A percentile compares a stretch with the other conserved stretches of the same genome.
These are phyloP conservation scores for Aureobasidium subglaciale DNA, from an alignment of 2,329 filamentous ascomycete species.

Conservation along the genomic window DNA sequence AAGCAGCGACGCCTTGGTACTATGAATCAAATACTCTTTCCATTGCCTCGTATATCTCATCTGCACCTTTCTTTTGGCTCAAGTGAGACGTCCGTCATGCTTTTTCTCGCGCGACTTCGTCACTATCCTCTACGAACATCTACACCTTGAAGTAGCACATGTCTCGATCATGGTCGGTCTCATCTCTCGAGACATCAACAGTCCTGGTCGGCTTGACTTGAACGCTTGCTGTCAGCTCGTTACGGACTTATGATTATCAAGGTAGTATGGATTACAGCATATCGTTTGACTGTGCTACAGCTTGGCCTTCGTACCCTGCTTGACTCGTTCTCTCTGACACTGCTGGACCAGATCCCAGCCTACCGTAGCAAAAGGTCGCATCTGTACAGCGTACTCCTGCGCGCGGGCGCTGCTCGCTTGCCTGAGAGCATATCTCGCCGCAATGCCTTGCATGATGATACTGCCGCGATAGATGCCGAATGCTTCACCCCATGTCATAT, in stretches of 20 bases:
- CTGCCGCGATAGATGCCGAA: conserved; percentile 54
- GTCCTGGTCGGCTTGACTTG: no score
- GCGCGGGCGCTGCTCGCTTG: conserved; percentile 84
- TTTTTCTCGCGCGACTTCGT: neutral
- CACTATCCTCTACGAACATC: neutral
- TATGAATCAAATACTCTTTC: neutral
- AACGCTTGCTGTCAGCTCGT: no score
- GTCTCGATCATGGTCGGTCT: neutral
- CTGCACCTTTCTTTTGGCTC: neutral
- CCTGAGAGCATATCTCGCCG: conserved; percentile 72
- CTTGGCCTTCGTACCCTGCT: conserved; percentile 27
- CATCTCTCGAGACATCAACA: neutral
- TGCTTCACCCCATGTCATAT: conserved; percentile 57
- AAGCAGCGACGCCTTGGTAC: neutral
- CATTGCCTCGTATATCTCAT: neutral
- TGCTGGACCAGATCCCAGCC: conserved; percentile 67
- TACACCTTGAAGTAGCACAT: neutral
- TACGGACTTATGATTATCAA: no score
- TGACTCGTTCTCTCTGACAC: conserved; percentile 24
- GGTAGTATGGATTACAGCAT: neutral
- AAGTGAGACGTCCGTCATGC: neutral
- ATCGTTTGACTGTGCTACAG: conserved; percentile 21
- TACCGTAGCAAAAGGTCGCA: conserved; percentile 65
- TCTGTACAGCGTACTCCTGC: conserved; percentile 60
- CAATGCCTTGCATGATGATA: conserved; percentile 80